Evolutionary conservation across 1,284 basidiomycete genomes (phyloP), one percentile per base, ranked within the genome.

Genomic region (Phylloporus sp.): DNA sequence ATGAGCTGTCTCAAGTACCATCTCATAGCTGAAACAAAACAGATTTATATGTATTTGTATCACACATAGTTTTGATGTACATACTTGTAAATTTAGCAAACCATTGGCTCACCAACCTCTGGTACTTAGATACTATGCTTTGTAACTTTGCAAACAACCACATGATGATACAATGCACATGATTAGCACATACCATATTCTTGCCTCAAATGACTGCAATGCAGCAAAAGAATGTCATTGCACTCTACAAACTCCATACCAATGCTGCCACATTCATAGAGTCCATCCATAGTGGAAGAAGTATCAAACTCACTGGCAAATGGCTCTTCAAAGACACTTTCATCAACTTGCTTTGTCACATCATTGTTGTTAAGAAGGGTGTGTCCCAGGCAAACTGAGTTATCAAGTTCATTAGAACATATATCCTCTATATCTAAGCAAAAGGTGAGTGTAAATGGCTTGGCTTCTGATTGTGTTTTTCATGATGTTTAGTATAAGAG

Each of bases 341-440:
- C 71, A 81, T 95, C 55, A 86, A 89, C 59, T 88, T 93, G 84
- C 79, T 95, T 14, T 88, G 87, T 67, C 88, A 92, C 52, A 86
- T 94, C 19, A 76, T 98, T 60, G 85, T 88, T 4, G 82, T 96
- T 63, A 98, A 97, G 87, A 97, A 96, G 81, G 96, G 96, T 12
- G 87, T 91, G 0, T 82, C 85, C 2, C 85, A 90, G 25, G 96
- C 92, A 2, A 96, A 98, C 80, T 84, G 94, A 65, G 84, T 93
- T 62, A 85, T 97, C 76, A 96, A 92, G 82, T 98, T 98, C 78
- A 85, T 96, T 20, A 92, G 93, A 4, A 87, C 87, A 20, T 99
- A 96, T 79, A 87, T 94, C 27, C 89, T 89, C 64, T 95, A 93
- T 78, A 84, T 93, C 65, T 91, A 91, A 65, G 88, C 93, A 76